A percentile compares a stretch with the other conserved stretches of the same genome.
Conservation (phyloP, 2,329 filamentous ascomycete genomes). For the Alternaria angustiovoidea region DNA sequence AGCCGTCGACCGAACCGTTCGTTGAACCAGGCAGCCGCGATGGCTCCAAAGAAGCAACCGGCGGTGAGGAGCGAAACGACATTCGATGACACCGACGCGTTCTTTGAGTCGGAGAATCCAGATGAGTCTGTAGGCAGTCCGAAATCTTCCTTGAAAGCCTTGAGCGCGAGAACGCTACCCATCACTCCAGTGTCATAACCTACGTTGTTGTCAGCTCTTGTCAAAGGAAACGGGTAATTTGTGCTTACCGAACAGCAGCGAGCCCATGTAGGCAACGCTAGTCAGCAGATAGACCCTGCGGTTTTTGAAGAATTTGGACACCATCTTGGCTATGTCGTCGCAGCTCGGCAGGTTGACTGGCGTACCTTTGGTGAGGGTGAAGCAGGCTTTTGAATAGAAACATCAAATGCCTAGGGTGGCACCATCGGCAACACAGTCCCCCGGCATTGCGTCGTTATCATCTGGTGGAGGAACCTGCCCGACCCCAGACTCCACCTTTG, state of each 20-base stretch:
- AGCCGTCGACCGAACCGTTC: constrained; percentile 15
- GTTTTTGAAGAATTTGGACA: constrained; percentile 18
- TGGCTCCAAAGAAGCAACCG: constrained; percentile 18
- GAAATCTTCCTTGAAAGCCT: constrained; percentile 16
- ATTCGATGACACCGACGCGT: constrained; percentile 13
- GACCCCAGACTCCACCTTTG: constrained; percentile 18
- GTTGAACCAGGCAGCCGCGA: constrained; percentile 16
- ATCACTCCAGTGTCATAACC: constrained; percentile 19
- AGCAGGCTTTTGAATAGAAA: constrained; percentile 7
- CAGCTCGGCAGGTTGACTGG: constrained; percentile 2
- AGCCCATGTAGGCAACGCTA: constrained; percentile 19
- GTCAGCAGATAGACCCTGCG: constrained; percentile 17
- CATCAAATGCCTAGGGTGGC: constrained; percentile 1
- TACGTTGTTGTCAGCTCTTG: not conserved
- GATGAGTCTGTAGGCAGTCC: constrained; percentile 16
- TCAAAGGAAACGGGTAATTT: not conserved
- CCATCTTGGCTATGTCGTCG: constrained; percentile 11
- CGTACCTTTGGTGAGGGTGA: not conserved
- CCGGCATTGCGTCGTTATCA: constrained; percentile 8
- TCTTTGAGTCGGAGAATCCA: constrained; percentile 14
- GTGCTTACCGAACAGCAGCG: constrained; percentile 15
- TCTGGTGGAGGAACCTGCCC: constrained; percentile 8
- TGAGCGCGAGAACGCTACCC: constrained; percentile 17
- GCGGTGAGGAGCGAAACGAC: constrained; percentile 16
- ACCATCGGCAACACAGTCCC: constrained; percentile 3